Conservation (phyloP, 2,329 filamentous ascomycete species). For the Fusarium secorum region DNA sequence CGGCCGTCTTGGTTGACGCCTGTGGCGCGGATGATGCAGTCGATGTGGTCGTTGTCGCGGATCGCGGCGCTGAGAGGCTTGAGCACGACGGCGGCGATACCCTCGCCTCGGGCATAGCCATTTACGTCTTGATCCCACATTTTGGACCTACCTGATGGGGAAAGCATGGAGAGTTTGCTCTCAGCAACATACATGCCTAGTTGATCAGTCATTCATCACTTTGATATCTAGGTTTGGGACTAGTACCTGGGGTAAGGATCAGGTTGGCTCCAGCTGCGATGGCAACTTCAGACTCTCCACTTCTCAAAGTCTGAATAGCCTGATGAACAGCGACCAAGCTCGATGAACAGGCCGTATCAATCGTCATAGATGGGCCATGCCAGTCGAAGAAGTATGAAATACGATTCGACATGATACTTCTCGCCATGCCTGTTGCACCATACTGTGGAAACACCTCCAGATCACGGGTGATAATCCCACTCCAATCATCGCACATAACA, state of each 20-base stretch:
- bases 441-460: neutral
- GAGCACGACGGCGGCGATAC: neutral
- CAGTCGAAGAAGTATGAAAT: constrained; percentile 10
- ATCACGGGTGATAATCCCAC: neutral
- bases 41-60: neutral
- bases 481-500: constrained; percentile 3
- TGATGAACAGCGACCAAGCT: constrained; percentile 8
- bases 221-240: fast-evolving
- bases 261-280: constrained; percentile 4
- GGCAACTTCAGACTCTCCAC: neutral
- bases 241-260: neutral
- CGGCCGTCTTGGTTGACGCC: neutral
- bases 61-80: neutral
- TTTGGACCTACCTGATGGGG: neutral
- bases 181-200: neutral
- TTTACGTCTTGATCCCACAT: neutral
- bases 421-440: neutral
- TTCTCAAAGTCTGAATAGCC: neutral
- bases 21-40: neutral
- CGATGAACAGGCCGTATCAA: constrained; percentile 15
- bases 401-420: constrained; percentile 19
- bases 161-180: neutral
- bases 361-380: constrained; percentile 3
- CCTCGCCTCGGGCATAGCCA: neutral
- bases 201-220: fast-evolving